Evolutionary conservation across 805 yeast genomes (phyloP), one percentile per base, ranked within the genome.

Genomic region (Candida dajiaensis): DNA sequence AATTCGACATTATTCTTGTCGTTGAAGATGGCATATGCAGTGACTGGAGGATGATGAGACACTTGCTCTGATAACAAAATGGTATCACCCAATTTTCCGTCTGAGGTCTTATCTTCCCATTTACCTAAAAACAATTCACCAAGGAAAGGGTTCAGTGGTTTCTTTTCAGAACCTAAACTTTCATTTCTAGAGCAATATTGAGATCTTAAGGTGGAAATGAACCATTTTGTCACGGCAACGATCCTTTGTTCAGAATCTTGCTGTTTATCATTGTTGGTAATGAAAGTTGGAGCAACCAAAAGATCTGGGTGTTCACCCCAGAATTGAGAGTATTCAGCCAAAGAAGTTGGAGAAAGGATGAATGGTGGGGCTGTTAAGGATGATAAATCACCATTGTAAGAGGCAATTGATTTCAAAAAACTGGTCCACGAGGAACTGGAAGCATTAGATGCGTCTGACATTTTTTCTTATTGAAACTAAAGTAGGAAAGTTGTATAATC

Each of bases 311-410:
- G 92, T 63, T 90, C 96, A 41, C 89, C 88, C 97, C 99, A 94
- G 69, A 88, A 94, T 65, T 88, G 92, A 20, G 97, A 85, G 68
- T 87, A 94, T 70, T 94, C 99, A 29, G 80, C 80, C 57, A 89
- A 74, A 3, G 97, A 90, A 6, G 86, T 83, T 21, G 97, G 89
- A 4, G 96, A 88, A 53, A 94, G 73, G 54, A 94, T 94, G 69
- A 92, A 94, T 9, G 98, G 97, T 18, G 99, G 99, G 3, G 99
- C 99, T 2, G 99, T 90, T 61, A 94, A 71, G 4, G 96, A 81
- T 18, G 97, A 88, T 52, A 94, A 72, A 64, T 94, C 99, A 33
- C 97, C 97, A 56, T 89, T 89, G 67, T 88, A 92, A 4, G 95
- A 80, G 28, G 97, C 94, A 52, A 92, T 79, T 37, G 96, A 87